Evolutionary conservation across 2,329 filamentous ascomycete species (phyloP).

Genomic region (Byssoonygena ceratinophila): DNA sequence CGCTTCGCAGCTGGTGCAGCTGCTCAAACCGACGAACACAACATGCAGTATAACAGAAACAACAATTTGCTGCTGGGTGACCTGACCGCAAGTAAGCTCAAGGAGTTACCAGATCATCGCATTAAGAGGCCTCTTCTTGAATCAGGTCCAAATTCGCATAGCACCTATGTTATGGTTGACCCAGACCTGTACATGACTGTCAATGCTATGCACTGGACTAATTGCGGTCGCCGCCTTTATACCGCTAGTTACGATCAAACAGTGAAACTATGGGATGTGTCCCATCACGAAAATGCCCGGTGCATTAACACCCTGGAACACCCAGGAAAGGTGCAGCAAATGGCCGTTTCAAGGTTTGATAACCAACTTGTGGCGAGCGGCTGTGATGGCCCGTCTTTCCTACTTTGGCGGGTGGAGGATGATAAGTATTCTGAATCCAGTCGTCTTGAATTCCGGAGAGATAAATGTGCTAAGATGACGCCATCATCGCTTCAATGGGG

Average conservation of each 20-base stretch:
- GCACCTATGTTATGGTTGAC: conserved; percentile 43
- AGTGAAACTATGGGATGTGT: conserved; percentile 47
- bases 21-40: conserved; percentile 44
- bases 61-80: conserved; percentile 49
- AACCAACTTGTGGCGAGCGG: conserved; percentile 41
- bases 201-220: conserved; percentile 44
- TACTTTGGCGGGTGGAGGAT: conserved; percentile 26
- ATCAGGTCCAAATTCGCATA: conserved; percentile 33
- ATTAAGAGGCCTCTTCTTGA: conserved; percentile 33
- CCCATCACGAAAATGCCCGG: conserved; percentile 19
- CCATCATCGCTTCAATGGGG: conserved; percentile 44
- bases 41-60: conserved; percentile 51
- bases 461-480: background rate
- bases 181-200: conserved; percentile 47
- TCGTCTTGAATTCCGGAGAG: background rate
- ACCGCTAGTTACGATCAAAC: conserved; percentile 47
- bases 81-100: conserved; percentile 31
- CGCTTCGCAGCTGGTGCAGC: conserved; percentile 49
- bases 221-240: conserved; percentile 37
- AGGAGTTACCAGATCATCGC: conserved; percentile 47
- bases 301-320: conserved; percentile 36
- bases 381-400: conserved; percentile 25
- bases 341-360: conserved; percentile 37
- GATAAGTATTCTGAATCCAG: conserved; percentile 2
- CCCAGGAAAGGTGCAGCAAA: conserved; percentile 41